Percentiles rank a stretch among this genome's conserved stretches.
Conservation (phyloP, 2,329 filamentous ascomycete genomes). For the Bretziella fagacearum region DNA sequence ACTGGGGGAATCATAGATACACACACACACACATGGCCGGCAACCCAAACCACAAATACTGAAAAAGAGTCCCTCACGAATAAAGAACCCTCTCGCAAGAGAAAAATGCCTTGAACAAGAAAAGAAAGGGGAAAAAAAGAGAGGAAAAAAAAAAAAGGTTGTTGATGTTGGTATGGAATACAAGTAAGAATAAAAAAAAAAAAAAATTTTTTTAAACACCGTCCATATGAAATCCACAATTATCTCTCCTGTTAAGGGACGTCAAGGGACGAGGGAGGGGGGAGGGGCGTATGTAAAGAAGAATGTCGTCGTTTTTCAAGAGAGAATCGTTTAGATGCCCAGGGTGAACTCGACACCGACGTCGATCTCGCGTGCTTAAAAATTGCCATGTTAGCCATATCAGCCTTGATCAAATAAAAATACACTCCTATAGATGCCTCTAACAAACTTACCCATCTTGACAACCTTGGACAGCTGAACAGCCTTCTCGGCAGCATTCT, state of each 20-base stretch:
- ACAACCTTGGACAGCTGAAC: conserved; percentile 99
- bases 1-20: too few relatives aligned
- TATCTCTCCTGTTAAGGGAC: too few relatives aligned
- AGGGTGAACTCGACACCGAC: conserved; percentile 90
- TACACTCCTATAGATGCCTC: conserved; percentile 2
- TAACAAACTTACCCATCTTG: conserved; percentile 63
- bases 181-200: conserved; percentile 8
- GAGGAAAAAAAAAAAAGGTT: conserved; percentile 6
- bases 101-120: not conserved
- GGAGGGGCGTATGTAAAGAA: not conserved
- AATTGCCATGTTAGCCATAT: conserved; percentile 15
- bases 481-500: conserved; percentile 91
- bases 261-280: too few relatives aligned
- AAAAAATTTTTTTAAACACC: conserved; percentile 10
- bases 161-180: conserved; percentile 10
- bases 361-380: conserved; percentile 78
- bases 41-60: too few relatives aligned
- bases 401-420: not conserved
- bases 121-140: not conserved
- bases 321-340: conserved; percentile 52
- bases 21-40: too few relatives aligned
- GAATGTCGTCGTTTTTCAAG: conserved; percentile 1
- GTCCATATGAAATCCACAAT: conserved; percentile 4
- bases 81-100: too few relatives aligned
- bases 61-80: too few relatives aligned